These are phyloP conservation scores for Omphalotus olearius DNA, from an alignment of 1,284 basidiomycete species.

Conservation along the genomic window DNA sequence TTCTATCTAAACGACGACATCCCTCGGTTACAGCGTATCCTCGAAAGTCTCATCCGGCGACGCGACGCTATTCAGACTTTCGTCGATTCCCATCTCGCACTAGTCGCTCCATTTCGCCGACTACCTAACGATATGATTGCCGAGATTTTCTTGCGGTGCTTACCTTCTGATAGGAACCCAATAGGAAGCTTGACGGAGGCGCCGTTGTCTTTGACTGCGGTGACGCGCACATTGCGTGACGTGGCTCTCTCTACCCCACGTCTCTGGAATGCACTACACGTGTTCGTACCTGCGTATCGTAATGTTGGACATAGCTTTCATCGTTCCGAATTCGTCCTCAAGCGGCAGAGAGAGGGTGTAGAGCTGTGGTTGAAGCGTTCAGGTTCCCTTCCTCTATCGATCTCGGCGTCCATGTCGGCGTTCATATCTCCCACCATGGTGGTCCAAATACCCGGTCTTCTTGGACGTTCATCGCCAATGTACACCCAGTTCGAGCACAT, in stretches of 20 bases:
- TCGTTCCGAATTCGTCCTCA: not conserved
- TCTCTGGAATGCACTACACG: constrained; percentile 11
- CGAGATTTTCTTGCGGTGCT: constrained; percentile 9
- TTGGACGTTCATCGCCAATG: not conserved
- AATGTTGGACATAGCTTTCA: not conserved
- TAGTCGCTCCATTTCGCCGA: constrained; percentile 8
- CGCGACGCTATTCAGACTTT: not conserved
- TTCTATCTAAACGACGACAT: constrained; percentile 3
- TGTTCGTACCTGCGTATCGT: constrained; percentile 2
- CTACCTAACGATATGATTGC: constrained; percentile 8
- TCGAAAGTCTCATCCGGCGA: not conserved
- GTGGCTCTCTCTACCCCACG: constrained; percentile 5
- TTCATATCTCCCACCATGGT: not conserved
- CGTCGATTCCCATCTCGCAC: constrained; percentile 8
- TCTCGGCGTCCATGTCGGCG: constrained; percentile 7
- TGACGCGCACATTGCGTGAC: constrained; percentile 5
- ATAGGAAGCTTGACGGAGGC: constrained; percentile 10
- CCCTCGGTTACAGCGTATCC: not conserved
- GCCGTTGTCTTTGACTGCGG: constrained; percentile 7
- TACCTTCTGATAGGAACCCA: constrained; percentile 11
- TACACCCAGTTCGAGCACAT: not conserved
- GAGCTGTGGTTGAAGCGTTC: constrained; percentile 11
- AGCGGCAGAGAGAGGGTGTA: constrained; percentile 8
- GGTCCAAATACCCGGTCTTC: too few species aligned
- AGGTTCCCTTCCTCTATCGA: constrained; percentile 6